Percentiles rank a stretch among this genome's conserved stretches.
Evolutionary conservation across 148 eudicot species (phyloP).

Genomic region (Pharnaceum exiguum): DNA sequence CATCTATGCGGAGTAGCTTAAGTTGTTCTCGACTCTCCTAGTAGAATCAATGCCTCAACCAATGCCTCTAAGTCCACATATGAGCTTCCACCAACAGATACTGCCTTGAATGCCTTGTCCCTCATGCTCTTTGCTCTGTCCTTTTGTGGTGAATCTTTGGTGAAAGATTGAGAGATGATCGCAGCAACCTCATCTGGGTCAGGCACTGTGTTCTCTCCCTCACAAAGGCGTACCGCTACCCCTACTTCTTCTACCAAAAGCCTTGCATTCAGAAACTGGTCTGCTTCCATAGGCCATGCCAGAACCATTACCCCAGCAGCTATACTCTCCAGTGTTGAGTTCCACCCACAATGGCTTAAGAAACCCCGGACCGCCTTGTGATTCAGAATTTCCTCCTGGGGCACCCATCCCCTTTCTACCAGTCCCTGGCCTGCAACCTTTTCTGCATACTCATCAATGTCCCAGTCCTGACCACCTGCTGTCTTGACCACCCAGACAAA

Average conservation of each 20-base stretch:
- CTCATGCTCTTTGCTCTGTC: constrained; percentile 34
- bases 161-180: constrained; percentile 32
- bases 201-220: constrained; percentile 43
- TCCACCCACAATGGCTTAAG: constrained; percentile 83
- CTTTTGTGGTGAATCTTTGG: constrained; percentile 21
- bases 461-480: constrained; percentile 15
- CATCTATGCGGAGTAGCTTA: too few species aligned
- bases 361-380: constrained; percentile 62
- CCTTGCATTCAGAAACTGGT: constrained; percentile 50
- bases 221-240: constrained; percentile 34
- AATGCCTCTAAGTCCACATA: constrained; percentile 28
- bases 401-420: constrained; percentile 54
- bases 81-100: constrained; percentile 40
- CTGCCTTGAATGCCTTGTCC: constrained; percentile 38
- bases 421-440: constrained; percentile 38
- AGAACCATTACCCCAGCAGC: constrained; percentile 50
- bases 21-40: not conserved
- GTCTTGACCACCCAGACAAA: constrained; percentile 52
- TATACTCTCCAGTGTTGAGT: constrained; percentile 67
- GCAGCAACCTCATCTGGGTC: constrained; percentile 36
- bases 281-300: constrained; percentile 69
- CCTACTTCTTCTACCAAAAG: constrained; percentile 48
- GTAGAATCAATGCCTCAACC: constrained; percentile 28
- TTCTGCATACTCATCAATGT: constrained; percentile 29
- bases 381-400: constrained; percentile 51